Percentiles rank a stretch among this genome's conserved stretches.
phyloP scores from a whole-genome alignment of 2,329 filamentous ascomycete species.

The Scedosporium boydii region DNA sequence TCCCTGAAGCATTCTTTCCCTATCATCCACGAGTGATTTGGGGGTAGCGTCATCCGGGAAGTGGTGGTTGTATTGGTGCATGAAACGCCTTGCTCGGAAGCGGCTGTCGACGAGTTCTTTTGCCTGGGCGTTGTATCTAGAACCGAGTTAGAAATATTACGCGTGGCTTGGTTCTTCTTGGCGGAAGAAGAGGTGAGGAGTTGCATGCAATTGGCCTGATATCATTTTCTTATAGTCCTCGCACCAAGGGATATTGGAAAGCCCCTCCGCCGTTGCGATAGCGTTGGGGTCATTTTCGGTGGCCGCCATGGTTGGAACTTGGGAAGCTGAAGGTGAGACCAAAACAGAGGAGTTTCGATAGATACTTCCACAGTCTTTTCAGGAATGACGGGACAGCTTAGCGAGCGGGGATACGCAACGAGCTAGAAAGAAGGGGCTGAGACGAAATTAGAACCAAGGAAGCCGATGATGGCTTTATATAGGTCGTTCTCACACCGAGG shows the following conservation, averaged over 20 bases:
- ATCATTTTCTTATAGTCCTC: slow-evolving; percentile 58
- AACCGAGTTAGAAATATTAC: not conserved
- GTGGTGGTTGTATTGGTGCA: slow-evolving; percentile 48
- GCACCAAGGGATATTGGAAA: slow-evolving; percentile 44
- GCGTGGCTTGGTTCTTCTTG: not conserved
- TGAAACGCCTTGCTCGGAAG: slow-evolving; percentile 43
- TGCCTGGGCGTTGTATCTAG: slow-evolving; percentile 39
- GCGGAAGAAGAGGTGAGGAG: not conserved
- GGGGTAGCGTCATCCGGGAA: slow-evolving; percentile 38
- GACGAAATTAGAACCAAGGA: not conserved
- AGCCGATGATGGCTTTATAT: not conserved
- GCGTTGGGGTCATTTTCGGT: slow-evolving; percentile 27
- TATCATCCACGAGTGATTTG: slow-evolving; percentile 26
- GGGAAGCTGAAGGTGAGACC: not conserved
- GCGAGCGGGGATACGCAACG: too few species aligned
- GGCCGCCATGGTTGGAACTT: slow-evolving; percentile 15
- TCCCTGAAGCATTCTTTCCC: slow-evolving; percentile 35
- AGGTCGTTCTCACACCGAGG: too few species aligned
- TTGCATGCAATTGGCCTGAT: slow-evolving; percentile 46
- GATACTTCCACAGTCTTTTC: not conserved
- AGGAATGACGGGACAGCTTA: not conserved
- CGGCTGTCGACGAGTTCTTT: slow-evolving; percentile 40
- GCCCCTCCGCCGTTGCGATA: slow-evolving; percentile 34
- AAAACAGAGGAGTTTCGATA: not conserved
- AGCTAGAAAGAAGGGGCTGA: not conserved